phyloP scores from a whole-genome alignment of 768 basidiomycete genomes.

The Galerina sulciceps region DNA sequence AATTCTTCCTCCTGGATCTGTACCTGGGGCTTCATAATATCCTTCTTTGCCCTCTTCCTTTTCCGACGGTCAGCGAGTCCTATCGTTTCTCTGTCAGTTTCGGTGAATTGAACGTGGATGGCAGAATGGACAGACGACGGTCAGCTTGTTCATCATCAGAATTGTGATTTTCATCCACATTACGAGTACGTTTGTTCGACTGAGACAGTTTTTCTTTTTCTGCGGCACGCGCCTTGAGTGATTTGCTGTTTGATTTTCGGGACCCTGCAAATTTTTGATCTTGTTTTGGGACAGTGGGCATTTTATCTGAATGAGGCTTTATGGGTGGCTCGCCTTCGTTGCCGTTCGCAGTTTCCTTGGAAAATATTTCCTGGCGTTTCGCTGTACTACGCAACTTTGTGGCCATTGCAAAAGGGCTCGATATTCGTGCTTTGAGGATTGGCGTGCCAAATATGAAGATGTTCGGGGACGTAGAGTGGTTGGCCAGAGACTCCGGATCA shows the following conservation, averaged over 20 bases:
- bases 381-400: neutral
- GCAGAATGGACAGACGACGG: constrained; percentile 22
- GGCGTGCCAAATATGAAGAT: constrained; percentile 55
- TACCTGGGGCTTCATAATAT: constrained; percentile 46
- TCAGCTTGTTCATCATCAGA: constrained; percentile 23
- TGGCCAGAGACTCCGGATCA: neutral
- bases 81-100: constrained; percentile 26
- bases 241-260: too few relatives aligned
- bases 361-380: neutral
- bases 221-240: constrained; percentile 6
- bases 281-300: neutral
- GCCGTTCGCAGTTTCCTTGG: neutral
- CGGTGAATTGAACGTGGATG: neutral
- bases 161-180: neutral
- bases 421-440: constrained; percentile 51
- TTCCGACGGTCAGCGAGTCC: constrained; percentile 71
- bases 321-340: neutral
- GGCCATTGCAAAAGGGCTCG: constrained; percentile 1
- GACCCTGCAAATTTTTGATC: neutral
- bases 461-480: neutral
- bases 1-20: constrained; percentile 22
- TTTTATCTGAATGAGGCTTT: neutral
- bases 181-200: neutral
- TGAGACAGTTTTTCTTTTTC: neutral
- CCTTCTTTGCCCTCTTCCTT: constrained; percentile 61